Base-by-base conservation (phyloP, 2,329 filamentous ascomycete genomes). In the Corniculantispora saksenae region DNA sequence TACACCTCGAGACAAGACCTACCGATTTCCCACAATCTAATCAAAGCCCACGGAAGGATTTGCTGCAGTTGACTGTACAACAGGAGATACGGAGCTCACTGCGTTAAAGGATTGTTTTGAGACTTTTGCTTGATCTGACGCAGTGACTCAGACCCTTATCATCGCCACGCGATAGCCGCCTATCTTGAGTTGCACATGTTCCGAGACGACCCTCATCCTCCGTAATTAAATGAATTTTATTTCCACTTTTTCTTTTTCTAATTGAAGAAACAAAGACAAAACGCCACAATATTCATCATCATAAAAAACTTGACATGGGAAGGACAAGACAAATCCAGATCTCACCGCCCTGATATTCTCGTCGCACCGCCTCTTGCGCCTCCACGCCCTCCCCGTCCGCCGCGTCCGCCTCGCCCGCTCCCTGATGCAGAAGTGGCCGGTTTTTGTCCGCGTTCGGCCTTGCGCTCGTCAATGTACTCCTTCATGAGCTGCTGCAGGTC, bases 401-500 rank as follows among this genome's bases (percentile, higher is more conserved):
- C 51, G 21, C 61, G 3, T 32, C 45, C 57, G 27, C 55, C 65
- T 66, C 73, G 21, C 64, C 70, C 66, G 71, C 72, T 27, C 48
- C 51, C 35, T 63, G 70, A 72, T 66, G 71, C 72, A 25, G n/a
- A n/a, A n/a, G 55, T 47, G 3, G 57, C n/a, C 17, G 45, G 35
- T 23, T 43, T 61, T 17, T 43, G 56, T 35, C 65, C 65, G n/a
- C 54, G 40, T 23, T 80, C 77, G 1, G 82, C 83, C 72, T 85
- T 86, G 68, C 83, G 79, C 69, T 82, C 79, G 63, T 93, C 89
- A 32, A 93, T 81, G 71, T 88, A 88, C 59, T 86, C 83, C 75
- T 86, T 85, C 73, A 99, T 84, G 40, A 98, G 88, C 19, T 84
- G 84, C 70, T 94, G 88, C 23, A 99, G 79, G 21, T 93, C 93